Percentiles rank a stretch among this genome's conserved stretches.
phyloP scores from a whole-genome alignment of 805 yeast genomes.

The Naumovozyma dairenensis region DNA sequence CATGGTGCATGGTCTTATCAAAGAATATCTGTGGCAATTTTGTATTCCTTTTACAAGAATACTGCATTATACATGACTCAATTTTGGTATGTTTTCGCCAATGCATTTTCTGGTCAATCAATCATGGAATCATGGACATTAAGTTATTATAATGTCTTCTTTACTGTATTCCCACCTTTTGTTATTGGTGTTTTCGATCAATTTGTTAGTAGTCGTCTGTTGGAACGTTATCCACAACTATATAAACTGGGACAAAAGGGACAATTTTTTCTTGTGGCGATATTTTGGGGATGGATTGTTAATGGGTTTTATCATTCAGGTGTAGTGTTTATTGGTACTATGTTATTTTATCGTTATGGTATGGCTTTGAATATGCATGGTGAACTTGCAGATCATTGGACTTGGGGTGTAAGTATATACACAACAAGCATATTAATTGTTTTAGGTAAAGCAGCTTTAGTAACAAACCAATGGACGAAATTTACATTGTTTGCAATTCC shows the following conservation, averaged over 20 bases:
- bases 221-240: conserved; percentile 86
- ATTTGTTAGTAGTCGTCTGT: conserved; percentile 79
- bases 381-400: conserved; percentile 75
- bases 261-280: conserved; percentile 77
- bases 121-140: conserved; percentile 96
- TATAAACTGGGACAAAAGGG: conserved; percentile 86
- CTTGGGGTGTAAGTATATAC: conserved; percentile 86
- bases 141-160: conserved; percentile 88
- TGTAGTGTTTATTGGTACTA: conserved; percentile 64
- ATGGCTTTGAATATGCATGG: conserved; percentile 55
- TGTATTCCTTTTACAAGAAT: conserved; percentile 92
- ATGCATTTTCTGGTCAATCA: conserved; percentile 91
- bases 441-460: conserved; percentile 87
- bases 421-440: conserved; percentile 84
- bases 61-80: conserved; percentile 95
- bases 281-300: conserved; percentile 95
- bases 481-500: conserved; percentile 88
- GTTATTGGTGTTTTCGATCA: conserved; percentile 96
- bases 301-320: conserved; percentile 95
- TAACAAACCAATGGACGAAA: conserved; percentile 91
- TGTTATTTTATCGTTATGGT: conserved; percentile 59
- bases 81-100: conserved; percentile 92
- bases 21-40: conserved; percentile 82
- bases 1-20: conserved; percentile 99
- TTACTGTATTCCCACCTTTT: conserved; percentile 92